Base-by-base conservation (phyloP, 768 basidiomycete genomes). In the Thelephora aurantiotincta region DNA sequence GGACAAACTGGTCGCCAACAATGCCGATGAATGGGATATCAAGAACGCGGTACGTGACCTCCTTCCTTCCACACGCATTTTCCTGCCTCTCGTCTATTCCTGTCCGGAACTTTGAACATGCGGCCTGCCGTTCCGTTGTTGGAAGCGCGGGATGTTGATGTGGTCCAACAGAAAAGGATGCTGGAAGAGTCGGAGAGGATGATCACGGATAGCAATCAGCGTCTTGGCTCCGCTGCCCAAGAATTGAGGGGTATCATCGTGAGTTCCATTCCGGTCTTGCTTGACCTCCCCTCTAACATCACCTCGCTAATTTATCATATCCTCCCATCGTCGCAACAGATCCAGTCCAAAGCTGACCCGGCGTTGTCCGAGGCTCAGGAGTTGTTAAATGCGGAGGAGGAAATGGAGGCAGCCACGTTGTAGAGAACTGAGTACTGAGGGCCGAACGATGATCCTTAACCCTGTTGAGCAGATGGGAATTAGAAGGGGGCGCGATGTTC, bases 101-200 rank as follows among this genome's bases (percentile, higher is more conserved):
- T 16, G 19, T 6, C 13, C 36, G 34, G 11, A 18, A 1, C 22
- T 38, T 11, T 7, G n/a, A n/a, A 26, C 35, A 6, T 41, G 35
- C 18, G 12, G 20, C 1, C 23, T 43, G 30, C 23, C 16, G 22
- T 19, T 30, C 26, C 47, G 49, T 19, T 6, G 14, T 20, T 34
- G n/a, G n/a, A n/a, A n/a, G n/a, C n/a, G 14, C 34, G 44, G 18
- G 19, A 19, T n/a, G 41, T 18, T 16, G 35, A 16, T 18, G 11
- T 11, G 16, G 33, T 30, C 20, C 20, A 23, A 46, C 57, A 89
- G 86, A 69, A 61, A 47, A 74, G 71, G 57, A 68, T 89, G 66
- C 64, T 80, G 44, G 79, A 84, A 48, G 89, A 93, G 68, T 80
- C 81, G 37, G 66, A 75, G 51, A 87, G 77, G 69, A 88, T 93